phyloP scores from a whole-genome alignment of 306 rosid species.

The Dalbergia oliveri region DNA sequence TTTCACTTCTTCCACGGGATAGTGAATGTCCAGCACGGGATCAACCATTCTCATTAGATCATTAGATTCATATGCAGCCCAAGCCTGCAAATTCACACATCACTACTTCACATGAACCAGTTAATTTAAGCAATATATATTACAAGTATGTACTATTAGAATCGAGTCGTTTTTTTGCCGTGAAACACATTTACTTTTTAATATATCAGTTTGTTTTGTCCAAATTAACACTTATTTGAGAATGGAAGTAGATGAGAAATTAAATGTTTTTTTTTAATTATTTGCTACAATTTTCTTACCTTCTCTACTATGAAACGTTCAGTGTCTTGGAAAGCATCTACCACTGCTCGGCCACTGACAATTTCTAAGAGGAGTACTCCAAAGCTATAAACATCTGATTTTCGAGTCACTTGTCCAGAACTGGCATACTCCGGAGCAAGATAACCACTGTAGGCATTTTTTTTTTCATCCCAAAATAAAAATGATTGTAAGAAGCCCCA shows the following conservation, averaged over 20 bases:
- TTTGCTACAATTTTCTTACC: conserved; percentile 42
- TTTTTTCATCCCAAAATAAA: background rate
- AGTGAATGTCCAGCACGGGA: conserved; percentile 51
- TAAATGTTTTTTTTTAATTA: no score
- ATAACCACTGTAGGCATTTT: conserved; percentile 60
- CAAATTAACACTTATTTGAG: no score
- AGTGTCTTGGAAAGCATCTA: conserved; percentile 55
- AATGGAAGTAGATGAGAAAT: no score
- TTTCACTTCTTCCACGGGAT: conserved; percentile 58
- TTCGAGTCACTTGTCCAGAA: conserved; percentile 76
- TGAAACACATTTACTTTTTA: no score
- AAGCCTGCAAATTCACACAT: conserved; percentile 63
- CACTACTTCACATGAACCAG: background rate
- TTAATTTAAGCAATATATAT: no score
- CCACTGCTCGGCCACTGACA: conserved; percentile 63
- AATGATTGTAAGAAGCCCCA: conserved; percentile 25
- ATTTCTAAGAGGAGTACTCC: conserved; percentile 77
- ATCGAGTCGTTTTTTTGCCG: no score
- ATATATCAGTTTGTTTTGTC: no score
- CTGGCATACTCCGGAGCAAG: conserved; percentile 89
- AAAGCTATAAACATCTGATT: conserved; percentile 82
- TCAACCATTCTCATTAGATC: conserved; percentile 66
- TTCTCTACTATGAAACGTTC: conserved; percentile 76
- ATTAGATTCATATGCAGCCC: conserved; percentile 60
- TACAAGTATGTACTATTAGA: no score